Evolutionary conservation across 225 moss, liverwort and hornwort species (phyloP), one percentile per base, ranked within the genome.

Genomic region (Polytrichum commune): DNA sequence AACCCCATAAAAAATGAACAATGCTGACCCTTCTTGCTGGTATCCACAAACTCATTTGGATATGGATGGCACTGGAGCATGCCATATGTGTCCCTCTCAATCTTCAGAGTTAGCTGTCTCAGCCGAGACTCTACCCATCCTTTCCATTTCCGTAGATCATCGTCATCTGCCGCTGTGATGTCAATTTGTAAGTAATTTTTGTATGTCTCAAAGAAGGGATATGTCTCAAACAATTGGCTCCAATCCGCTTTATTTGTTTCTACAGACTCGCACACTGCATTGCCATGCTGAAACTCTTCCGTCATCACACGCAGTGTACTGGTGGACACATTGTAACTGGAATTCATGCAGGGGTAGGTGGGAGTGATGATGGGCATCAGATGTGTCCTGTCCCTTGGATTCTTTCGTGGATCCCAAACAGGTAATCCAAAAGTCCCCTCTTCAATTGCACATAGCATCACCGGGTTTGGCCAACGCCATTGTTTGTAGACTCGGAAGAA

Each of bases 391-490:
- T 98, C 97, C 26, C 92, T 83, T 7, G 94, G 91, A 74, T 98
- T 93, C 75, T 89, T 98, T 13, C 97, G 88, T 27, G 94, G 97
- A 82, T 98, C 97, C 97, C 97, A 98, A 26, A 98, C 91, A 0
- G 94, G 91, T 7, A 98, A 82, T 22, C 95, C 98, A 46, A 95
- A 77, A 13, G 95, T 87, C 20, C 98, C 98, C 88, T 98, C 98
- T 69, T 98, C 98, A 75, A 98, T 98, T 60, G 88, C 74, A 81
- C 95, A 95, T 4, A 98, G 86, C 98, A 98, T 98, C 26, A 98
- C 98, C 19, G 98, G 98, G 79, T 93, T 98, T 54, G 98, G 92
- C 98, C 98, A 95, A 19, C 98, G 83, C 98, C 98, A 98, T 72
- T 98, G 98, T 65, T 93, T 95, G 74, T 95, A 98, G 32, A 98